Evolutionary conservation across 441 rosid genomes (phyloP), one percentile per base, ranked within the genome.

Genomic region (Gossypium davidsonii): DNA sequence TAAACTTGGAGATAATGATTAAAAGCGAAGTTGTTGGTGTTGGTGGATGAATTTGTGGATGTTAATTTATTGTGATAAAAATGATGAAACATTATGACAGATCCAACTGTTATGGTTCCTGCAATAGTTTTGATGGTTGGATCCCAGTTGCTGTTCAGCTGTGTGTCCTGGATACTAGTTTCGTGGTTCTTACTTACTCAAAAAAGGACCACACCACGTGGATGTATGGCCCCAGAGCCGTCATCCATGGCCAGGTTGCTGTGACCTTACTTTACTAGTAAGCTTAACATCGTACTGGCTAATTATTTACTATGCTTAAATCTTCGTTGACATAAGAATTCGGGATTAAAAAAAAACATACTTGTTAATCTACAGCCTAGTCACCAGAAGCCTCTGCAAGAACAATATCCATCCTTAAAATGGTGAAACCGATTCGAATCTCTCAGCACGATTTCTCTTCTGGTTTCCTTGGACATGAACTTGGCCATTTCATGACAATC

Each of bases 381-480:
- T 86, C 78, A 88, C 90, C 93, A 91, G 82, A 90, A 85, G 18
- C 96, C 96, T 85, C 93, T 86, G 81, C 96, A 89, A 70, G 92
- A 85, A 82, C 93, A 91, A 65, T 61, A 71, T 1, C 91, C 91
- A 74, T 91, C 87, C 75, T 82, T 86, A 60, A 89, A 91, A 67
- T 82, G 93, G 76, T 91, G 91, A 80, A 89, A 91, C 28, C 93
- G 85, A 73, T 85, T 86, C 4, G 89, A 78, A 82, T 91, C 89
- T 74, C 96, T 84, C 63, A 89, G 74, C 44, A 87, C 82, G 66
- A 87, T 86, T 52, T 91, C 91, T 78, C 83, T 80, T 68, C 80
- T 61, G 4, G 76, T 39, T 26, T 73, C 75, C 78, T 82, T 86
- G 46, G 96, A 86, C 77, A 87, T 82, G 79, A 87, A 89, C 85